These are phyloP conservation scores for Verbena officinalis DNA, from an alignment of 257 asterid species.

Conservation along the genomic window DNA sequence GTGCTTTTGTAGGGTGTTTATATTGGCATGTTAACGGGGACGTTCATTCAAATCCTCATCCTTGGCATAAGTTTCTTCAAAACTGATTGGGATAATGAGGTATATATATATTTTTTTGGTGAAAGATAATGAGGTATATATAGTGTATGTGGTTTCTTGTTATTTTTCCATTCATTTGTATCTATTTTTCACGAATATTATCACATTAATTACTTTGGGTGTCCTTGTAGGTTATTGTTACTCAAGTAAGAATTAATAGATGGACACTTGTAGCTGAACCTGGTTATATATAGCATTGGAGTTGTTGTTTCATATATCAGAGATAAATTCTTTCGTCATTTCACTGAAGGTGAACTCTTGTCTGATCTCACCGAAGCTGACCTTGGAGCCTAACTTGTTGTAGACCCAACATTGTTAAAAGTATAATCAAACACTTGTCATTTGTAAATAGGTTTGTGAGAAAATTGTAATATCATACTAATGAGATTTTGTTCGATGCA, in stretches of 20 bases:
- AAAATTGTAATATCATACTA: no score
- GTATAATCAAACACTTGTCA: no score
- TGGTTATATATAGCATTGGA: no score
- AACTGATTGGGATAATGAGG: constrained; percentile 75
- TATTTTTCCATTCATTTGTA: neutral
- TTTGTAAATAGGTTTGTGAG: no score
- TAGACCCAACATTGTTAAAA: no score
- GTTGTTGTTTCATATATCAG: no score
- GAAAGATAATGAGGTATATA: constrained; percentile 54
- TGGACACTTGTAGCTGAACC: constrained; percentile 43
- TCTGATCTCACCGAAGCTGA: no score
- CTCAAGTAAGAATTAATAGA: constrained; percentile 41
- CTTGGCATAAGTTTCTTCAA: constrained; percentile 40
- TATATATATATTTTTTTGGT: constrained; percentile 4
- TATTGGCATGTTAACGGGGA: constrained; percentile 68
- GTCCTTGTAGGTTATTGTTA: constrained; percentile 34
- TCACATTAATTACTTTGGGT: neutral
- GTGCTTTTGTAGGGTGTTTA: constrained; percentile 54
- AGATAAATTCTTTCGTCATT: no score
- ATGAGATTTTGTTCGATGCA: no score
- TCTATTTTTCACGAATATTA: neutral
- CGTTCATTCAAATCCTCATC: constrained; percentile 51
- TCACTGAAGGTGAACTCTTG: no score
- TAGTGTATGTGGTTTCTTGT: neutral
- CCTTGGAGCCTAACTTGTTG: no score